These are phyloP conservation scores for Mycena crocata DNA, from an alignment of 768 basidiomycete species.

Conservation along the genomic window DNA sequence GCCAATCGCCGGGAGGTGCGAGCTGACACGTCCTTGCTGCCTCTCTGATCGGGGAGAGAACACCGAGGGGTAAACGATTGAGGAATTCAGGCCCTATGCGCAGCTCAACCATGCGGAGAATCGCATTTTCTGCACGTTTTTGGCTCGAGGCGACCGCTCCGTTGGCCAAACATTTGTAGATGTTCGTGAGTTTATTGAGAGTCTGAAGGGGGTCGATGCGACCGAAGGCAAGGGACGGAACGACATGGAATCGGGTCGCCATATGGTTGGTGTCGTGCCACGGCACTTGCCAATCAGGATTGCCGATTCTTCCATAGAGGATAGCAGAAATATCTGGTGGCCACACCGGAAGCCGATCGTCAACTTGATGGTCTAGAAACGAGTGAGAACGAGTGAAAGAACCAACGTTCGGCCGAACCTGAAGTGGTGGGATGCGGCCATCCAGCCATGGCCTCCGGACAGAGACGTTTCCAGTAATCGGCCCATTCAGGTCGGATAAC, in stretches of 20 bases:
- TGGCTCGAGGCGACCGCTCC: constrained; percentile 60
- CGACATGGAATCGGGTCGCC: constrained; percentile 59
- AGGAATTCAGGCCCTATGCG: constrained; percentile 61
- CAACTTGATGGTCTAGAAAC: constrained; percentile 56
- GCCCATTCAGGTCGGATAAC: constrained; percentile 86
- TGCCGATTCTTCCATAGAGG: constrained; percentile 68
- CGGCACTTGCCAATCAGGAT: constrained; percentile 76
- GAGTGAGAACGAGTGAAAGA: background rate
- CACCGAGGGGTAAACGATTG: constrained; percentile 71
- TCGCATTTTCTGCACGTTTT: constrained; percentile 75
- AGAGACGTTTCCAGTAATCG: constrained; percentile 91
- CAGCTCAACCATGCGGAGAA: constrained; percentile 65
- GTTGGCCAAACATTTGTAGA: constrained; percentile 73
- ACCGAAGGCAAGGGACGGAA: constrained; percentile 72
- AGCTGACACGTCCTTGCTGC: constrained; percentile 87
- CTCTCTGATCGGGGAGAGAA: constrained; percentile 85
- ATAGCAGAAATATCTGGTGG: constrained; percentile 83
- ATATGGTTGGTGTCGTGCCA: constrained; percentile 62
- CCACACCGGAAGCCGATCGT: constrained; percentile 80
- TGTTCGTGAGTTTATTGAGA: constrained; percentile 62
- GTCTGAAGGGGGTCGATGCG: constrained; percentile 67
- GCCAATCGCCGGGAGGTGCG: constrained; percentile 81
- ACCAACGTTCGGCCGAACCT: constrained; percentile 44
- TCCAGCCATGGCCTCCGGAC: constrained; percentile 67
- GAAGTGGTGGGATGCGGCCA: constrained; percentile 67